phyloP scores from a whole-genome alignment of 83 land plant species.

The Picea mariana region DNA sequence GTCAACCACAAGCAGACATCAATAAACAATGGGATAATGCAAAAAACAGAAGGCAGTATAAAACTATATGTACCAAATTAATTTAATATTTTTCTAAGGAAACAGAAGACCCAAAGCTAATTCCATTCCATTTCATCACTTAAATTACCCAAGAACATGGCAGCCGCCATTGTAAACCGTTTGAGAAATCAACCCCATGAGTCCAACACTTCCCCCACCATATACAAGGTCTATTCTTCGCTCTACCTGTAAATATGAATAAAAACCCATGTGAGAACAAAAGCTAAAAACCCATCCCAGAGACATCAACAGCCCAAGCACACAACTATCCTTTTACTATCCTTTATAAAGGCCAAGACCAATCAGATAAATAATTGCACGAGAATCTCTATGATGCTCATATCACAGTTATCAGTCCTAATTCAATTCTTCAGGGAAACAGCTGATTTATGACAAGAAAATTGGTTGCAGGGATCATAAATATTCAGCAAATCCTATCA shows the following conservation, averaged over 20 bases:
- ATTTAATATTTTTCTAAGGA: too few relatives aligned
- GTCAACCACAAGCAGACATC: background rate
- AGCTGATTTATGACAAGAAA: too few relatives aligned
- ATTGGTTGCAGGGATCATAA: too few relatives aligned
- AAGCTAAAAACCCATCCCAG: too few relatives aligned
- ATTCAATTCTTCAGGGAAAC: background rate
- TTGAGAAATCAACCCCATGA: conserved; percentile 62
- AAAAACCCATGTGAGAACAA: conserved; percentile 1
- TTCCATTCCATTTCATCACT: too few relatives aligned
- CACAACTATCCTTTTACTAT: too few relatives aligned
- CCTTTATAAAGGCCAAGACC: too few relatives aligned
- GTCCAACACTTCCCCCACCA: conserved; percentile 74
- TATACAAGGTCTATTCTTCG: conserved; percentile 60
- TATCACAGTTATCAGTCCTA: background rate
- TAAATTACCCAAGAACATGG: too few relatives aligned
- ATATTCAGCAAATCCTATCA: background rate
- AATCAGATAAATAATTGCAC: too few relatives aligned
- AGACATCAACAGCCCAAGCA: too few relatives aligned
- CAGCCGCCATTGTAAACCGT: too few relatives aligned
- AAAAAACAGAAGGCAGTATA: background rate
- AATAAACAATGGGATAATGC: conserved; percentile 4
- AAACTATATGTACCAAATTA: background rate
- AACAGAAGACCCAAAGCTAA: background rate
- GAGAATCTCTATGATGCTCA: background rate
- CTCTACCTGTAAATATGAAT: conserved; percentile 34